Evolutionary conservation across 192 early-diverging fungal genomes (phyloP).

Genomic region (Coemansia guatemalensis): DNA sequence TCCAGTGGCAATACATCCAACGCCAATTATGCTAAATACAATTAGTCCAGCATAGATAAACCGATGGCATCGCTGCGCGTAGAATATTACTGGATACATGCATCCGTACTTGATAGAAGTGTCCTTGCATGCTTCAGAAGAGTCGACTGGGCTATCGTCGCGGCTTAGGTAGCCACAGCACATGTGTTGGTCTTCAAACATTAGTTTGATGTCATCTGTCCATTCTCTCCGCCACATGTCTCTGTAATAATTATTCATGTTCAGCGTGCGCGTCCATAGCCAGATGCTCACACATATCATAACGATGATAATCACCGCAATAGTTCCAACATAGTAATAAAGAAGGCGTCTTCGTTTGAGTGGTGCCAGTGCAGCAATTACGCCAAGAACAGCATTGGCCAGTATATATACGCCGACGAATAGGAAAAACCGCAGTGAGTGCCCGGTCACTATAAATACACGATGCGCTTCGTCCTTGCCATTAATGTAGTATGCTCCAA

Average conservation of each 20-base stretch:
- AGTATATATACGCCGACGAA: conserved; percentile 33
- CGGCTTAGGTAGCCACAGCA: conserved; percentile 47
- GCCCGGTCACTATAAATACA: conserved; percentile 19
- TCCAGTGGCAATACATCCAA: conserved; percentile 21
- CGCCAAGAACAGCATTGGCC: conserved; percentile 14
- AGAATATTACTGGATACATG: conserved; percentile 34
- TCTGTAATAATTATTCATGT: conserved; percentile 28
- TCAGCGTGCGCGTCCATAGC: conserved; percentile 42
- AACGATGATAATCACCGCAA: conserved; percentile 17
- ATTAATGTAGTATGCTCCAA: conserved; percentile 30
- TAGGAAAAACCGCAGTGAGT: conserved; percentile 25
- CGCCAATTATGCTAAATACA: conserved; percentile 25
- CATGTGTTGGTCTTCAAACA: conserved; percentile 22
- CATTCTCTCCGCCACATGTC: conserved; percentile 29
- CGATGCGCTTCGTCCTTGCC: conserved; percentile 20
- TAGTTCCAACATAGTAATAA: conserved; percentile 14
- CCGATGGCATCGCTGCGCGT: conserved; percentile 26
- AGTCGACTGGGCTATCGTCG: conserved; percentile 19
- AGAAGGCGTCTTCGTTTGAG: conserved; percentile 26
- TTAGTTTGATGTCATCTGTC: conserved; percentile 31
- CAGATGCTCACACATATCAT: conserved; percentile 27
- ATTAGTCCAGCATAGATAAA: conserved; percentile 43
- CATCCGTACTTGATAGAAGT: conserved; percentile 25
- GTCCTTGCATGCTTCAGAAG: conserved; percentile 24
- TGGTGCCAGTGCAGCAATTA: conserved; percentile 33